phyloP scores from a whole-genome alignment of 2,329 filamentous ascomycete species.

The Colletotrichum endophyticum region DNA sequence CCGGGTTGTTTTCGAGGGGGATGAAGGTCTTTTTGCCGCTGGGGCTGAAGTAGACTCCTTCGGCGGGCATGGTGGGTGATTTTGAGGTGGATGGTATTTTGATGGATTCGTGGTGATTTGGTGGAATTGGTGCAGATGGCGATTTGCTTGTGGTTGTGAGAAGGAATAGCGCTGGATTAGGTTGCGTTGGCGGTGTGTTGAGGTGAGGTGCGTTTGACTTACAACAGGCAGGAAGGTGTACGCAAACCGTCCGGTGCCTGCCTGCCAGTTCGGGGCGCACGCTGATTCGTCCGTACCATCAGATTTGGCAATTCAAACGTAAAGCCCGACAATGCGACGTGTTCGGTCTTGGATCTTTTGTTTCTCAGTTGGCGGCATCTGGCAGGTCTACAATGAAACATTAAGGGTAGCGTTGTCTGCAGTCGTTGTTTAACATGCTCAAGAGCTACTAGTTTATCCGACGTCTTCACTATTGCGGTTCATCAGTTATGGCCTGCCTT shows the following conservation, averaged over 20 bases:
- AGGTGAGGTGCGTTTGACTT: not conserved
- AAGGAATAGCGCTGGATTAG: accelerated
- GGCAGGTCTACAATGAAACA: not conserved
- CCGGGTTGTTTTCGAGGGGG: conserved; percentile 68
- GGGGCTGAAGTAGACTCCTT: conserved; percentile 29
- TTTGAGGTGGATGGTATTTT: not conserved
- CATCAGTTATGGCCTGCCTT: accelerated
- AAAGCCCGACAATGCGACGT: not conserved
- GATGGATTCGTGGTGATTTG: not conserved
- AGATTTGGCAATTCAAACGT: not conserved
- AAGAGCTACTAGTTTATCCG: no score
- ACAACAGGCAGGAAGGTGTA: not conserved
- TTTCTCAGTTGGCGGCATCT: not conserved
- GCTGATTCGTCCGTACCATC: not conserved
- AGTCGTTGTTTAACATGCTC: no score
- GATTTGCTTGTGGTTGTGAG: not conserved
- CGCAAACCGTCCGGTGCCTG: not conserved
- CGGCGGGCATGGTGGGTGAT: conserved; percentile 25
- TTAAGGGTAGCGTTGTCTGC: accelerated
- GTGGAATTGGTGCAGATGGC: not conserved
- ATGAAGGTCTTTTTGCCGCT: conserved; percentile 40
- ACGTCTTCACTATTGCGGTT: not conserved
- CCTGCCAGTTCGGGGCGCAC: not conserved
- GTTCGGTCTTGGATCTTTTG: not conserved
- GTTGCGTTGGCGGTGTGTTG: not conserved